A percentile compares a stretch with the other conserved stretches of the same genome.
phyloP scores from a whole-genome alignment of 2,329 filamentous ascomycete genomes.

The Davidsoniella virescens region DNA sequence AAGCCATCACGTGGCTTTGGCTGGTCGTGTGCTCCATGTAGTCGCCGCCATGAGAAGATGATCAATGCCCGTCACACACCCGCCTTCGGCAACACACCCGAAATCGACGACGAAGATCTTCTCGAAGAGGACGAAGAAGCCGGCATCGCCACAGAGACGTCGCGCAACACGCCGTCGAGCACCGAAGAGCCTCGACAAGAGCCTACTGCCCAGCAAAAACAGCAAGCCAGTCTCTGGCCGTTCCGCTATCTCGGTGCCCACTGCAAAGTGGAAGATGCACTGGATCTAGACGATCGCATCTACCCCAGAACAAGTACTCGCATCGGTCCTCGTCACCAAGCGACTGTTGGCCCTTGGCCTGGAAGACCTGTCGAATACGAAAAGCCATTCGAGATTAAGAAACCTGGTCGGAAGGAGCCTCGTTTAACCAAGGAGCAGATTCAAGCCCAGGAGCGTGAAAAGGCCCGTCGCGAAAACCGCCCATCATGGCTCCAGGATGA shows the following conservation, averaged over 20 bases:
- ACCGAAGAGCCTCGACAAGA: constrained; percentile 37
- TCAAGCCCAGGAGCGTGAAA: constrained; percentile 68
- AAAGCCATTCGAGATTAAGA: constrained; percentile 75
- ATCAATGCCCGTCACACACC: constrained; percentile 81
- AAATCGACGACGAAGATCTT: constrained; percentile 50
- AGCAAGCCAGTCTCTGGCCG: constrained; percentile 87
- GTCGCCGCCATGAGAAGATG: constrained; percentile 84
- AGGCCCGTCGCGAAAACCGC: constrained; percentile 58
- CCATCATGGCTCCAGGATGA: constrained; percentile 92
- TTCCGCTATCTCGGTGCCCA: constrained; percentile 93
- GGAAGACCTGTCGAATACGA: constrained; percentile 80
- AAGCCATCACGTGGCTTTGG: constrained; percentile 96
- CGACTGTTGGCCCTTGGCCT: constrained; percentile 69
- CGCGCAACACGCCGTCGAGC: constrained; percentile 18
- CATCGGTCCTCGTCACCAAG: constrained; percentile 80
- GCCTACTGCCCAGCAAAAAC: constrained; percentile 71
- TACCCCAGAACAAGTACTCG: constrained; percentile 91
- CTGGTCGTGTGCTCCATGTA: constrained; percentile 94
- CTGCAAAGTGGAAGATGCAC: constrained; percentile 82
- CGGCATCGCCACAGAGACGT: constrained; percentile 37
- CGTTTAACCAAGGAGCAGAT: constrained; percentile 67
- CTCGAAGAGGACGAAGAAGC: constrained; percentile 62
- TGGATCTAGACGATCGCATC: constrained; percentile 95
- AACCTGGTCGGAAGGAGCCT: constrained; percentile 58
- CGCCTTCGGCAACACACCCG: constrained; percentile 35